These are phyloP conservation scores for Eimeria acervulina DNA, from an alignment of 169 alveolate species.

Conservation along the genomic window DNA sequence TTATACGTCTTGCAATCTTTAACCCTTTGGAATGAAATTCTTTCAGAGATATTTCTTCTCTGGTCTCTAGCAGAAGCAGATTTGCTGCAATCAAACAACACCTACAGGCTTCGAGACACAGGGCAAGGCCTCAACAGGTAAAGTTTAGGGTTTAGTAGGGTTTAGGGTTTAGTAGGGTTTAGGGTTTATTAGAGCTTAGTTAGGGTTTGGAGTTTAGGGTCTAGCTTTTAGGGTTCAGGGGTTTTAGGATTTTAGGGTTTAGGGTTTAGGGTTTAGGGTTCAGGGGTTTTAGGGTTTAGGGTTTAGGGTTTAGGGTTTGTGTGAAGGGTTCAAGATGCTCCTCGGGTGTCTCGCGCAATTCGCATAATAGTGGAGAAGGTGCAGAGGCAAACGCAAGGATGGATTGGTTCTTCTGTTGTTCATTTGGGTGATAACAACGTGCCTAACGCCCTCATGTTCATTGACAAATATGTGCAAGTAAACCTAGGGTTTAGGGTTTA, in stretches of 20 bases:
- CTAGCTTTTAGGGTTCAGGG: not conserved
- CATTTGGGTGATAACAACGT: constrained; percentile 96
- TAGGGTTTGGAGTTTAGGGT: not conserved
- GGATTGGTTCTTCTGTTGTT: constrained; percentile 96
- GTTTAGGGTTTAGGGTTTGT: not conserved
- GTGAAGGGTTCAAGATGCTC: constrained; percentile 82
- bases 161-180: constrained; percentile 9
- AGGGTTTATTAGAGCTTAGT: too few species aligned
- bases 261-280: constrained; percentile 32
- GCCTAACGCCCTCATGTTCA: constrained; percentile 96
- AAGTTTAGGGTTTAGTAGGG: constrained; percentile 22
- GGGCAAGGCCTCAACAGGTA: constrained; percentile 95
- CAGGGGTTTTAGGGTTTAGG: not conserved
- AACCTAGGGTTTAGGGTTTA: too few species aligned
- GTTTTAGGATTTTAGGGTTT: not conserved
- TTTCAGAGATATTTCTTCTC: constrained; percentile 93
- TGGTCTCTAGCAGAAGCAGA: constrained; percentile 96
- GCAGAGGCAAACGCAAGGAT: constrained; percentile 91
- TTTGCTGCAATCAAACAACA: constrained; percentile 91
- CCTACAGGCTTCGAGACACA: constrained; percentile 92
- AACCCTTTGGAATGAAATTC: constrained; percentile 95
- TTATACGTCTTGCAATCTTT: constrained; percentile 95
- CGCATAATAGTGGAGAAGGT: constrained; percentile 90
- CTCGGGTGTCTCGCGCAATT: constrained; percentile 77
- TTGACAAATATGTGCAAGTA: constrained; percentile 92